phyloP scores from a whole-genome alignment of 495 filamentous ascomycete genomes.

The Thermochaetoides thermophila region DNA sequence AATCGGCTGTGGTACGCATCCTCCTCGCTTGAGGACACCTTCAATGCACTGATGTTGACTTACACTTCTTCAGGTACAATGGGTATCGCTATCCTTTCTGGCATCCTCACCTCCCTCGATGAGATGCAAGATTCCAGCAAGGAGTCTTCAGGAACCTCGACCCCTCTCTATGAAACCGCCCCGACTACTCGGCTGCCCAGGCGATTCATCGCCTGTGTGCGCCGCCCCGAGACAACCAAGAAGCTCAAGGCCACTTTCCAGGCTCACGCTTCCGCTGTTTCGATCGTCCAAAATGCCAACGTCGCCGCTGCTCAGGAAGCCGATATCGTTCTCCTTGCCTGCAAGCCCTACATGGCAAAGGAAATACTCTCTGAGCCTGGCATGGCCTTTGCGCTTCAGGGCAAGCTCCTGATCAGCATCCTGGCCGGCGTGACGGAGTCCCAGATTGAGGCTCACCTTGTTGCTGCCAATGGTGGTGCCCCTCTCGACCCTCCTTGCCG shows the following conservation, averaged over 20 bases:
- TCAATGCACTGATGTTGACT: background rate
- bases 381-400: slow-evolving; percentile 52
- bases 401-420: slow-evolving; percentile 74
- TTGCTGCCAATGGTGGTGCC: slow-evolving; percentile 25
- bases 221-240: slow-evolving; percentile 44
- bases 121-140: slow-evolving; percentile 25
- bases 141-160: slow-evolving; percentile 33
- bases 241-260: slow-evolving; percentile 45
- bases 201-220: slow-evolving; percentile 64
- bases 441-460: slow-evolving; percentile 48
- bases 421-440: slow-evolving; percentile 61
- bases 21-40: no score
- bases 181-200: slow-evolving; percentile 45
- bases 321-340: slow-evolving; percentile 56
- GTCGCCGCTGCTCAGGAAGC: slow-evolving; percentile 39
- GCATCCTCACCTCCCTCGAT: slow-evolving; percentile 54
- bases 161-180: slow-evolving; percentile 35
- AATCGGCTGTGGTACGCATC: slow-evolving; percentile 53
- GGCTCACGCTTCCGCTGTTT: slow-evolving; percentile 29
- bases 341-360: slow-evolving; percentile 62
- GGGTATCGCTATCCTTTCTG: slow-evolving; percentile 71
- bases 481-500: slow-evolving; percentile 26
- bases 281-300: slow-evolving; percentile 40
- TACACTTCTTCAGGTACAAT: slow-evolving; percentile 44
- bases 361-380: slow-evolving; percentile 48